Evolutionary conservation across 345 rosid genomes (phyloP), one percentile per base, ranked within the genome.

Genomic region (Arabis hirsuta): DNA sequence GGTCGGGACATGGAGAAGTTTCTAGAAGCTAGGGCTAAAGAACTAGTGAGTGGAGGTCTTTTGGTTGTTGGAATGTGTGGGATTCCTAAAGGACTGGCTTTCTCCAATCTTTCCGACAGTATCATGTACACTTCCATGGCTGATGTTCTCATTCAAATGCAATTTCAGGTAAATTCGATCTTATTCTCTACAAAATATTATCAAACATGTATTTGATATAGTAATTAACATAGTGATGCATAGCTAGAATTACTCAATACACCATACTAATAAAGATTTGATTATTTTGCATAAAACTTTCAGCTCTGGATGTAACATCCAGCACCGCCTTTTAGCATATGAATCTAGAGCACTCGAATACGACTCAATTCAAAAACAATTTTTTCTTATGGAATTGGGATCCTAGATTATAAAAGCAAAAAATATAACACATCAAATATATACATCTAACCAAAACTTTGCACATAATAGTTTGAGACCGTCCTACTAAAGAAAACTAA

Each of bases 81-180:
- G 54, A 71, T 70, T 56, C 76, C 80, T 70, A 48, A 19, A 55
- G 76, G 24, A 3, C 69, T 76, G 70, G 13, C 64, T 55, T 75
- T 75, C 73, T 75, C 79, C 12, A 52, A 44, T 68, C 69, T 62
- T 61, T 12, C 84, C 2, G 81, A 73, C 59, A 81, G 90, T 39
- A 42, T 87, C 11, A 85, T 87, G 85, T 83, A 78, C 66, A 73
- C 70, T 45, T 73, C 75, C 20, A 77, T 88, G 78, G 81, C 79
- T 10, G 71, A 79, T 10, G 70, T 72, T 69, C 82, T 87, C 26
- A 52, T 81, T 47, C 86, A 85, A 38, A 78, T 87, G 83, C 83
- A 76, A 62, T 69, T 58, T 11, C 20, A 76, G 70, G 80, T 74
- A 63, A 6, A 9, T 46, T 46, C 12, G 24, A 13, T 20, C 55